Conservation (phyloP, 1,139 yeast genomes). For the Pichia sp. region DNA sequence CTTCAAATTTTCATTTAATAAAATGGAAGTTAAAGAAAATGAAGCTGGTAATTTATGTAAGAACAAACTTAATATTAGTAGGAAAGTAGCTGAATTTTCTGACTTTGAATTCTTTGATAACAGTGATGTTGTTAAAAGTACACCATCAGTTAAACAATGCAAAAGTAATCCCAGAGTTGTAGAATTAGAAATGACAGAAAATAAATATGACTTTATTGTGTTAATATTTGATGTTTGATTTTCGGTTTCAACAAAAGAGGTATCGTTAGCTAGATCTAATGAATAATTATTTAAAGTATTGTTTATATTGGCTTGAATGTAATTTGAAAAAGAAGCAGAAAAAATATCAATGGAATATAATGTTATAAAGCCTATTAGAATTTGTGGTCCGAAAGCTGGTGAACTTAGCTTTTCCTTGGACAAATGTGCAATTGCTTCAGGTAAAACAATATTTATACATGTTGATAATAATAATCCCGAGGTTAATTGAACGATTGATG, state of each 20-base stretch:
- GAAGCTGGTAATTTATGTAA: slow-evolving; percentile 74
- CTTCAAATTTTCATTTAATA: slow-evolving; percentile 34
- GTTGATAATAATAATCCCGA: slow-evolving; percentile 16
- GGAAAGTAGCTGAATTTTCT: slow-evolving; percentile 30
- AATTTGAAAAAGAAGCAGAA: slow-evolving; percentile 3
- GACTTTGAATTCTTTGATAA: slow-evolving; percentile 4
- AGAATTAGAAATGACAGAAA: slow-evolving; percentile 29
- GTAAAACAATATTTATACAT: slow-evolving; percentile 13
- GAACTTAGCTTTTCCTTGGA: slow-evolving; percentile 2
- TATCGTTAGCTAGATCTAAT: not conserved
- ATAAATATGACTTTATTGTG: slow-evolving; percentile 7
- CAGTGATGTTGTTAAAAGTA: slow-evolving; percentile 55
- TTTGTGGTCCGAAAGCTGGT: slow-evolving; percentile 9
- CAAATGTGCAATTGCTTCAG: slow-evolving; percentile 12
- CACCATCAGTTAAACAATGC: slow-evolving; percentile 69
- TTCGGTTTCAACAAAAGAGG: not conserved
- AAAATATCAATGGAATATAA: slow-evolving; percentile 9
- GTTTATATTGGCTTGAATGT: not conserved
- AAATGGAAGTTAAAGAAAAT: slow-evolving; percentile 57
- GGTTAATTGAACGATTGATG: slow-evolving; percentile 8
- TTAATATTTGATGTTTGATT: not conserved
- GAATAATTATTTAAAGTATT: not conserved
- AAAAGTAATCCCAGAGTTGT: slow-evolving; percentile 57
- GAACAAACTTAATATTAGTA: slow-evolving; percentile 54
- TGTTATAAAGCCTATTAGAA: slow-evolving; percentile 13